Conservation (phyloP, 2,329 filamentous ascomycete species). For the Exophiala spinifera region DNA sequence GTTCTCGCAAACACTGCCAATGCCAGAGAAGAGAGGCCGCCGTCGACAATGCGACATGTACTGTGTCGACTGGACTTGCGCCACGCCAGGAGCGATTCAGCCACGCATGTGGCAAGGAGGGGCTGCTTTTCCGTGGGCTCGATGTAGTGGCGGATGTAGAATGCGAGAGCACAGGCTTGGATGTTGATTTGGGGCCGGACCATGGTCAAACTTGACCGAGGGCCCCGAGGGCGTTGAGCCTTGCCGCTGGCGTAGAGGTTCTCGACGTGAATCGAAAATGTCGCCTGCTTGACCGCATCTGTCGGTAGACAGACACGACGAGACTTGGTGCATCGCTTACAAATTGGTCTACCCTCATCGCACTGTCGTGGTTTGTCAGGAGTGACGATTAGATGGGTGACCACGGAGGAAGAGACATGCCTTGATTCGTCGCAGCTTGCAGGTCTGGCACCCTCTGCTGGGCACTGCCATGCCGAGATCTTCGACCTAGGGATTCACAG, state of each 20-base stretch:
- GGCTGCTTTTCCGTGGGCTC: constrained; percentile 18
- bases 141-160: constrained; percentile 30
- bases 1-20: constrained; percentile 29
- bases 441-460: constrained; percentile 30
- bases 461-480: constrained; percentile 5
- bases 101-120: constrained; percentile 10
- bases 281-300: constrained; percentile 10
- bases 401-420: constrained; percentile 7
- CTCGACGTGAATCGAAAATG: constrained; percentile 28
- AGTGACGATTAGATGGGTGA: not conserved
- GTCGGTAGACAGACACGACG: constrained; percentile 24
- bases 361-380: constrained; percentile 25
- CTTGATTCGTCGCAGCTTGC: constrained; percentile 31
- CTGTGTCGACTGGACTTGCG: constrained; percentile 1
- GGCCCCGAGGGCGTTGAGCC: constrained; percentile 33
- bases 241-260: constrained; percentile 32
- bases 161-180: constrained; percentile 27
- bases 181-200: constrained; percentile 26
- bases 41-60: constrained; percentile 27
- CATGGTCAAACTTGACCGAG: constrained; percentile 27
- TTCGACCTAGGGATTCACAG: not conserved
- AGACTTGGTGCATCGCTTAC: constrained; percentile 27
- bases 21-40: constrained; percentile 30
- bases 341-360: constrained; percentile 28
- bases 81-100: constrained; percentile 16